Conservation (phyloP, 1,139 yeast genomes). For the Zygotorulaspora mrakii region DNA sequence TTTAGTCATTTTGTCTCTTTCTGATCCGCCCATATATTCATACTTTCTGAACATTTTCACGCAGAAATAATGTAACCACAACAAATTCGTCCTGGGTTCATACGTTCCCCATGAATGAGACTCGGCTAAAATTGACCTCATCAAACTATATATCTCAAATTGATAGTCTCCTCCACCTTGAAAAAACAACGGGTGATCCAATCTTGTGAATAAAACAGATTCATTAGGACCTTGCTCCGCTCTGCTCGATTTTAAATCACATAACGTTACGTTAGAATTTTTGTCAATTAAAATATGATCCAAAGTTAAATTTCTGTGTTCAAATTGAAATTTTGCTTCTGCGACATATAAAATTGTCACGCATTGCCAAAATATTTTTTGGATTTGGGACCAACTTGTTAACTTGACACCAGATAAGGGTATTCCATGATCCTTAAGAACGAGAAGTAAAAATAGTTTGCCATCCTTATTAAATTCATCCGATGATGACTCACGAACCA, state of each 20-base stretch:
- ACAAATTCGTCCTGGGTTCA: conserved; percentile 41
- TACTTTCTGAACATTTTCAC: conserved; percentile 17
- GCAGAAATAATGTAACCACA: conserved; percentile 44
- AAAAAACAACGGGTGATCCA: conserved; percentile 52
- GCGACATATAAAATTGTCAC: conserved; percentile 48
- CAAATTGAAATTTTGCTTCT: conserved; percentile 52
- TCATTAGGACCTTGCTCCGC: conserved; percentile 35
- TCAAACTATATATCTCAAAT: conserved; percentile 49
- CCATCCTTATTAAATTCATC: conserved; percentile 11
- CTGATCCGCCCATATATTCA: conserved; percentile 17
- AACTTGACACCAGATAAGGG: conserved; percentile 33
- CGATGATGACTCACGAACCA: conserved; percentile 17
- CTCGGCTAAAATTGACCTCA: conserved; percentile 36
- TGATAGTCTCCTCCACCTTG: conserved; percentile 50
- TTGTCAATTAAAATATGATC: conserved; percentile 49
- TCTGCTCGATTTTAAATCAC: conserved; percentile 56
- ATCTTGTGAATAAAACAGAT: conserved; percentile 39
- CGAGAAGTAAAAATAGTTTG: conserved; percentile 23
- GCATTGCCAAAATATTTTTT: conserved; percentile 50
- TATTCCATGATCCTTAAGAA: conserved; percentile 33
- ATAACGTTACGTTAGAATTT: conserved; percentile 46
- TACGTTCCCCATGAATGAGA: conserved; percentile 36
- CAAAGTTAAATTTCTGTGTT: conserved; percentile 65
- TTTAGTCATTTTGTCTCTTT: conserved; percentile 21
- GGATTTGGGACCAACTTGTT: conserved; percentile 50